Evolutionary conservation across 495 filamentous ascomycete species (phyloP), one percentile per base, ranked within the genome.

Genomic region (Xylaria grammica): DNA sequence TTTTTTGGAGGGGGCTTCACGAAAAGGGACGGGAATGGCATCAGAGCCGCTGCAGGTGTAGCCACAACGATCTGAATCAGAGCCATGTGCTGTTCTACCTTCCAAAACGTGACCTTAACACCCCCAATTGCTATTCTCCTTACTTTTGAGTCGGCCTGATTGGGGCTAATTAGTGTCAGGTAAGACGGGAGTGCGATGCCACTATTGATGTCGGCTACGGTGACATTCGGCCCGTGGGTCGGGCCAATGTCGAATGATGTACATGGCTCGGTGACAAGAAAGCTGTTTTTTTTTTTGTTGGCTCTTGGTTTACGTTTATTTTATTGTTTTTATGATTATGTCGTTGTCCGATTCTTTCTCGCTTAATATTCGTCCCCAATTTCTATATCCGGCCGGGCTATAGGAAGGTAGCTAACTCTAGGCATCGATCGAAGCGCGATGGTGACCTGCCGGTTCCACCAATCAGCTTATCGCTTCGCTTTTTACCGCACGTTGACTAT

Each of bases 191-290:
- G 22, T 51, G 22, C 24, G 19, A 62, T 51, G 29, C 29, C 20
- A 24, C 54, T 45, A 58, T 13, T 29, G 36, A 58, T 58, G 38
- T 38, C 13, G 38, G 11, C 38, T 45, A 19, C 10, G 38, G 61
- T 63, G 29, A 56, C 52, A 63, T 63, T 63, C 52, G 52, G 61
- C 36, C 61, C 36, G 27, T 24, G 27, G 10, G 40, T 56, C 40
- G 20, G 55, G 36, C 20, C 38, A 44, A 46, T 22, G 38, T 58
- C 40, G 55, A 30, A 46, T 15, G 19, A 58, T 63, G 38, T 54
- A 38, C 27, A 10, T 46, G 34, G 22, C 46, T 24, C 29, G 46
- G 49, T 4, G 46, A 54, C n/a, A 4, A 24, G 46, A 29, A 13
- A 38, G n/a, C 8, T 5, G 4, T 8, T 10, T 30, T 52, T 29